Percentiles rank a stretch among this genome's conserved stretches.
Evolutionary conservation across 2,329 filamentous ascomycete species (phyloP).

Genomic region (Cryphonectria carpinicola): DNA sequence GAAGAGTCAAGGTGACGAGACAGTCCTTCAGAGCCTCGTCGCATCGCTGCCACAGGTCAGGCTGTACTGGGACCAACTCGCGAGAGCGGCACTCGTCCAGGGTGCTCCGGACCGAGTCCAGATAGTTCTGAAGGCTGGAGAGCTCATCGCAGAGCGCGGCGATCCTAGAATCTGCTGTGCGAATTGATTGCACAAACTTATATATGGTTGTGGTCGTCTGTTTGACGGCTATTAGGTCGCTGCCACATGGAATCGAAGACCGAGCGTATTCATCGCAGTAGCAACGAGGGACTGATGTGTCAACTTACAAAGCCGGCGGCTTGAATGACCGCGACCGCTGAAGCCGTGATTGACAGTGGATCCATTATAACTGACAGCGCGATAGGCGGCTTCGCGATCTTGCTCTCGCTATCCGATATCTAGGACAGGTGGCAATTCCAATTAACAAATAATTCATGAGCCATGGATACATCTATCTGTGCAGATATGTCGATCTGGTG

Average conservation of each 20-base stretch:
- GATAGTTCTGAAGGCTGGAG: conserved; percentile 30
- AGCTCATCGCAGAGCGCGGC: conserved; percentile 31
- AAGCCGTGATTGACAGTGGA: conserved; percentile 25
- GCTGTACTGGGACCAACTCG: conserved; percentile 32
- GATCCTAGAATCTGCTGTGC: conserved; percentile 31
- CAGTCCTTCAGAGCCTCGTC: conserved; percentile 32
- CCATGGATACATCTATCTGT: neutral
- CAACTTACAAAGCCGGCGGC: conserved; percentile 28
- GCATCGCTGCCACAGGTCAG: conserved; percentile 34
- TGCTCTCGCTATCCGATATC: neutral
- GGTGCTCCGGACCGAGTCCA: conserved; percentile 31
- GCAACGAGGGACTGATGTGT: neutral
- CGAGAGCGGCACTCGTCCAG: conserved; percentile 31
- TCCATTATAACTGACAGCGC: conserved; percentile 16
- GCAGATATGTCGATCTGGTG: no score
- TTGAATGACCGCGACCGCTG: conserved; percentile 24
- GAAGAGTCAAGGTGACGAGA: conserved; percentile 30
- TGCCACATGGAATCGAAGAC: neutral
- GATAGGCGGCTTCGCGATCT: neutral
- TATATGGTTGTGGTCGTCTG: conserved; percentile 27
- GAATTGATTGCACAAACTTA: conserved; percentile 27
- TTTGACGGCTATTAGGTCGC: neutral
- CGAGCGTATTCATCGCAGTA: neutral
- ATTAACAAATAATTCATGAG: neutral
- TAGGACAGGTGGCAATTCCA: neutral